A percentile compares a stretch with the other conserved stretches of the same genome.
Evolutionary conservation across 1,139 yeast genomes (phyloP).

Genomic region (Suhomyces wounanorum): DNA sequence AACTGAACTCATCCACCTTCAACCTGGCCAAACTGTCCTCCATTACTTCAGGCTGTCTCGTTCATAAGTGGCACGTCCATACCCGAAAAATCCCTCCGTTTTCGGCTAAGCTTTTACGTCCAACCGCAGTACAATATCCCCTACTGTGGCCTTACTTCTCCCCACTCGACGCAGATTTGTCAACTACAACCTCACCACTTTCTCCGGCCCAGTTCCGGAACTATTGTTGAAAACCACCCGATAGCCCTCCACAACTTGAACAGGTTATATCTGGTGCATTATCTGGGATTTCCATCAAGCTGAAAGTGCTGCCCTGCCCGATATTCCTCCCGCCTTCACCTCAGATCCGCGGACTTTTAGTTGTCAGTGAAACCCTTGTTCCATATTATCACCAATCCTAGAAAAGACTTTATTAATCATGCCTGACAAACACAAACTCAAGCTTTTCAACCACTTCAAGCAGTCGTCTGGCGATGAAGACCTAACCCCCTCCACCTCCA

Average conservation of each 20-base stretch:
- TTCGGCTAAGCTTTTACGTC: neutral
- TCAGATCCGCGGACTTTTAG: neutral
- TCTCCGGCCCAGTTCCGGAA: neutral
- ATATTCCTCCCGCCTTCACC: neutral
- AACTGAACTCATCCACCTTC: neutral
- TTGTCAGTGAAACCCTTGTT: neutral
- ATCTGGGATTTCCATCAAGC: neutral
- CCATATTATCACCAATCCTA: neutral
- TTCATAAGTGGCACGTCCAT: neutral
- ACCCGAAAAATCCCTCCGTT: neutral
- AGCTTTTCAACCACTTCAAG: constrained; percentile 28
- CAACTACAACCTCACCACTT: constrained; percentile 1
- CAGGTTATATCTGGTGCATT: neutral
- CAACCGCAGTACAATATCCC: neutral
- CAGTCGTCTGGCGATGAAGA: constrained; percentile 29
- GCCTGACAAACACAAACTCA: constrained; percentile 52
- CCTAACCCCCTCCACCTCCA: constrained; percentile 38
- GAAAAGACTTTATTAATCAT: constrained; percentile 18
- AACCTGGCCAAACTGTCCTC: neutral
- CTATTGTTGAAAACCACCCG: neutral
- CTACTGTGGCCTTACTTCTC: neutral
- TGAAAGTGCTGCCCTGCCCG: neutral
- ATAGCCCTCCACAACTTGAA: neutral
- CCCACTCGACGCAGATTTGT: neutral
- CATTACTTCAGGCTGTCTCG: neutral